Conservation (phyloP, 768 basidiomycete species). For the Mycena haematopus region DNA sequence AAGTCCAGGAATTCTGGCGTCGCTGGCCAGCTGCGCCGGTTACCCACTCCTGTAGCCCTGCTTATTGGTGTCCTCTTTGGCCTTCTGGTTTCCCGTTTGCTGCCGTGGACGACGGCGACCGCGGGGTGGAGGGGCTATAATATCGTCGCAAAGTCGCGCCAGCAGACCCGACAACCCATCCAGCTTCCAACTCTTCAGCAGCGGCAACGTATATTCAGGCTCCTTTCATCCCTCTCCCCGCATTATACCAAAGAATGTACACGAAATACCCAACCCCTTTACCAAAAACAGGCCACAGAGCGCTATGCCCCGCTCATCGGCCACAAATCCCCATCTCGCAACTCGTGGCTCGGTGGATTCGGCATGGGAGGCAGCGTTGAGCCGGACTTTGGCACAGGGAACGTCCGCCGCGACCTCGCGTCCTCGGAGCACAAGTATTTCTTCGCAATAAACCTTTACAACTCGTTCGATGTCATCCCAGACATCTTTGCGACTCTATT, state of each 20-base stretch:
- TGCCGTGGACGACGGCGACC: constrained; percentile 53
- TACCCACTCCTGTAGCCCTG: constrained; percentile 63
- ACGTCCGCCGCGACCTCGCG: constrained; percentile 44
- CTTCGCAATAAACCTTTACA: constrained; percentile 99
- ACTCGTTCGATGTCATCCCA: constrained; percentile 98
- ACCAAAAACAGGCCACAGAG: constrained; percentile 82
- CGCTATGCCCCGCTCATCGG: constrained; percentile 88
- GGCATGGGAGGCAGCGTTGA: constrained; percentile 45
- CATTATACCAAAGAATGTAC: constrained; percentile 96
- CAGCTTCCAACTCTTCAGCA: constrained; percentile 84
- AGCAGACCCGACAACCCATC: constrained; percentile 66
- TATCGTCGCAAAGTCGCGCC: constrained; percentile 55
- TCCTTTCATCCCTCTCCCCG: constrained; percentile 85
- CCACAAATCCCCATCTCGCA: constrained; percentile 62
- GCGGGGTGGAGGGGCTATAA: constrained; percentile 62
- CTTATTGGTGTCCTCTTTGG: constrained; percentile 68
- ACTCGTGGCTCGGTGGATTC: constrained; percentile 66
- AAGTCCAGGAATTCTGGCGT: constrained; percentile 23
- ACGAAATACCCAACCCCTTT: constrained; percentile 81
- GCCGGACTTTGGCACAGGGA: constrained; percentile 47
- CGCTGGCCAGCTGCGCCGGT: constrained; percentile 45
- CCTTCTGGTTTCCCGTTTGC: constrained; percentile 57
- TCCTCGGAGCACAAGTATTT: constrained; percentile 93
- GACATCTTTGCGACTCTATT: constrained; percentile 98
- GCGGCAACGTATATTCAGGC: constrained; percentile 82